phyloP scores from a whole-genome alignment of 257 asterid species.

The Solanum ossicruentum region DNA sequence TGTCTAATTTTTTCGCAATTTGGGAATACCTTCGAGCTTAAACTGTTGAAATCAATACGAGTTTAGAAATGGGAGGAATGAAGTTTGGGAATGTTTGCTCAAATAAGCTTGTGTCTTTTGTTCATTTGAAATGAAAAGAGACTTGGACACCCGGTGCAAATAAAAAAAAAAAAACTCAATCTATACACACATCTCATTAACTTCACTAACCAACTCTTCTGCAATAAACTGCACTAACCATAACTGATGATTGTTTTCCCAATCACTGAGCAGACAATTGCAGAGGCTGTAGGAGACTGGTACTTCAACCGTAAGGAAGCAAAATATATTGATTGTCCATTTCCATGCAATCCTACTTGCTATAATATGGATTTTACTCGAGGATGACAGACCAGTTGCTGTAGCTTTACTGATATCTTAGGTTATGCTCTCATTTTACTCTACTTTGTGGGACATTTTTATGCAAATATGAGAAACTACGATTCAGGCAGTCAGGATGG shows the following conservation, averaged over 20 bases:
- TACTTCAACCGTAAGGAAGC: conserved; percentile 56
- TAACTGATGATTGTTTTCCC: neutral
- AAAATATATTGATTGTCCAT: conserved; percentile 55
- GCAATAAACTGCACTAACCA: neutral
- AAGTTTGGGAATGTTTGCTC: neutral
- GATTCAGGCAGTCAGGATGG: neutral
- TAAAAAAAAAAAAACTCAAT: neutral
- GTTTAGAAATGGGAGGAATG: neutral
- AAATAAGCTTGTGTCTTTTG: neutral
- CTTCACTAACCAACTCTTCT: neutral
- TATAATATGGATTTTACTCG: conserved; percentile 40
- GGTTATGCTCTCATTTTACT: neutral
- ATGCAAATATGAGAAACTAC: neutral
- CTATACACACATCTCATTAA: neutral
- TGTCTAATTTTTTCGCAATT: neutral
- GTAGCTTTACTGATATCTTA: neutral
- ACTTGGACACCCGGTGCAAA: no score
- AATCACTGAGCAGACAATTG: conserved; percentile 55
- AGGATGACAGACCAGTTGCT: conserved; percentile 1
- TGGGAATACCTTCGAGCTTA: neutral
- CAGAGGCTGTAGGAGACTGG: conserved; percentile 92
- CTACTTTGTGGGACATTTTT: neutral
- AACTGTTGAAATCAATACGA: neutral
- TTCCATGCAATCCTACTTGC: conserved; percentile 94
- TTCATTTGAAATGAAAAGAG: neutral